A percentile compares a stretch with the other conserved stretches of the same genome.
Conservation (phyloP, 2,329 filamentous ascomycete species). For the Purpureocillium takamizusanense region DNA sequence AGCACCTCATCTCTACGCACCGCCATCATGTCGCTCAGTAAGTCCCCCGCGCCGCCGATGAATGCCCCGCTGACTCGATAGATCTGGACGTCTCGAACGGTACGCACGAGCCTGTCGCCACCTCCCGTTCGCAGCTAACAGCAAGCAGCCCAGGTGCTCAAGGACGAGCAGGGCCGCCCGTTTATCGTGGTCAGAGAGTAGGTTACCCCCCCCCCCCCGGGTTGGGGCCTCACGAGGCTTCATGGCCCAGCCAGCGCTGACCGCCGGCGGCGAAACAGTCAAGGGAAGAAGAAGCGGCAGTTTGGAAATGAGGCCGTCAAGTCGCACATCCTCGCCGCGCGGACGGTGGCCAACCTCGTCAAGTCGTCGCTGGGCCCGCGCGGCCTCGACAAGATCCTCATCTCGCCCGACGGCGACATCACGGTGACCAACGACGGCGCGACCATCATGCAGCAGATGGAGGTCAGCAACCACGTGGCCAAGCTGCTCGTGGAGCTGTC, state of each 20-base stretch:
- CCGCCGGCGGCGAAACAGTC: slow-evolving; percentile 47
- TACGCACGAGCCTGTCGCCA: slow-evolving; percentile 21
- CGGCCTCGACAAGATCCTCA: slow-evolving; percentile 97
- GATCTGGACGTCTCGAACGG: slow-evolving; percentile 80
- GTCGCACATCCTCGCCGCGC: slow-evolving; percentile 92
- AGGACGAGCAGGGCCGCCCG: slow-evolving; percentile 93
- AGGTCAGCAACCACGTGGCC: slow-evolving; percentile 96
- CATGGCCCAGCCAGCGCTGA: no score
- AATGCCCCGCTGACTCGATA: slow-evolving; percentile 32
- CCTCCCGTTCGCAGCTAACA: slow-evolving; percentile 6
- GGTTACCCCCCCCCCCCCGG: slow-evolving; percentile 30
- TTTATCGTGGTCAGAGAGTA: slow-evolving; percentile 99
- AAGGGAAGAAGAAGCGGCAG: slow-evolving; percentile 95
- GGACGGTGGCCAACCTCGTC: slow-evolving; percentile 93
- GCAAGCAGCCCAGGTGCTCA: slow-evolving; percentile 61
- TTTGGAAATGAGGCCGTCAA: slow-evolving; percentile 97
- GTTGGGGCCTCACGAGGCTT: no score
- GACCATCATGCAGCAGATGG: slow-evolving; percentile 96
- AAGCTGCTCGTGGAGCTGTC: slow-evolving; percentile 95
- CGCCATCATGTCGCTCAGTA: slow-evolving; percentile 30
- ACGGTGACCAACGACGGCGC: slow-evolving; percentile 98
- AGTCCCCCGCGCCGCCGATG: no score
- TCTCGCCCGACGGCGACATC: slow-evolving; percentile 96
- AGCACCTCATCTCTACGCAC: slow-evolving; percentile 12
- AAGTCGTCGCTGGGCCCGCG: slow-evolving; percentile 94